Base-by-base conservation (phyloP, 495 filamentous ascomycete species). In the Penicillium bovifimosum region DNA sequence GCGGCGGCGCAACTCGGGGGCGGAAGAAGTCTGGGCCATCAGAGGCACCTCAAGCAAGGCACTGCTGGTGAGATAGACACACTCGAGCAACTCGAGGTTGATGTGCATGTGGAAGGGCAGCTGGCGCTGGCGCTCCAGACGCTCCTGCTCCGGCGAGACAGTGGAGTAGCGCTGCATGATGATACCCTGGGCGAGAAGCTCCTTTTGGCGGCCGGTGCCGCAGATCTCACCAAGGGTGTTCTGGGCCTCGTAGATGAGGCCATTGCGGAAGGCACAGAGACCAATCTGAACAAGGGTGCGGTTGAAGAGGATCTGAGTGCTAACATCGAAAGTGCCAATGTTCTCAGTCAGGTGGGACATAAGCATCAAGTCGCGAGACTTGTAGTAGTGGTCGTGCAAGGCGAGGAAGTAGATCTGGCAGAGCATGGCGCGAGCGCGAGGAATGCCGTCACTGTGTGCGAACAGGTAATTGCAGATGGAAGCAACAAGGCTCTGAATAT, bases 81-180 rank as follows among this genome's bases (percentile, higher is more conserved):
- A 97, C 70, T 99, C 93, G 3, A 99, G 83, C 27, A 99, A 82
- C 62, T 99, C 93, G 17, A 99, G 80, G 77, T 99, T 99, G 78
- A 99, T 97, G 79, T 99, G 93, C 89, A 96, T 96, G 76, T 99
- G 93, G 82, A 99, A 99, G 38, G 93, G 93, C 53, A 99, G 79
- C 73, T 97, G 93, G 54, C 93, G 84, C 69, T 97, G 93, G 56
- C 91, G 84, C 71, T 99, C 93, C 20, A 97, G 81, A 55, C 92
- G 86, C 72, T 99, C 93, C 69, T 97, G 95, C 75, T 99, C 93
- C 5, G 93, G 95, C 14, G 89, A 89, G 50, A 97, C 91, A 61
- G 93, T 91, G 28, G 83, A 88, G 75, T 87, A 99, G 35, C 93
- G 83, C 75, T 97, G 95, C 56, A 97, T 91, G 77, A 96, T 95